phyloP scores from a whole-genome alignment of 768 basidiomycete genomes.

The Lactarius tabidus region DNA sequence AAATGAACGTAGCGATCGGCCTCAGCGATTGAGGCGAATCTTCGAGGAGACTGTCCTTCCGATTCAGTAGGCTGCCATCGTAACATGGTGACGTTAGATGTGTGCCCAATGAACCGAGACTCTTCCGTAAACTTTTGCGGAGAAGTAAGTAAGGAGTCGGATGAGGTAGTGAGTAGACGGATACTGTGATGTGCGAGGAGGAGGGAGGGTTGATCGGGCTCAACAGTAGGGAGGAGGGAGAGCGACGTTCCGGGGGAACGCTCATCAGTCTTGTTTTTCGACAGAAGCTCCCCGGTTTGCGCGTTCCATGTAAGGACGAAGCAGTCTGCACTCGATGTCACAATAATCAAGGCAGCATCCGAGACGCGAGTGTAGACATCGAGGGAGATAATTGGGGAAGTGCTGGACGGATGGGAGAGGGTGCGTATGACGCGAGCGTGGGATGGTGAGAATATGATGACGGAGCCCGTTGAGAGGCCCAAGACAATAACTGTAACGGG shows the following conservation, averaged over 20 bases:
- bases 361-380: constrained; percentile 33
- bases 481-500: constrained; percentile 47
- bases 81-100: constrained; percentile 49
- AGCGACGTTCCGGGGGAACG: constrained; percentile 55
- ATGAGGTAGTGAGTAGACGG: constrained; percentile 42
- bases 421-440: constrained; percentile 54
- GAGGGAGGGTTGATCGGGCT: constrained; percentile 38
- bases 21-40: constrained; percentile 59
- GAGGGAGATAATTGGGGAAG: constrained; percentile 49
- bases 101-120: constrained; percentile 61
- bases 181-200: constrained; percentile 61
- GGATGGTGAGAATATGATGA: constrained; percentile 57
- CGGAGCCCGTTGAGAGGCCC: constrained; percentile 58
- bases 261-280: constrained; percentile 54
- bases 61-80: constrained; percentile 46
- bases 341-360: constrained; percentile 37
- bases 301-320: constrained; percentile 56
- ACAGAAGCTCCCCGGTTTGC: constrained; percentile 44
- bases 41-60: constrained; percentile 37
- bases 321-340: constrained; percentile 59
- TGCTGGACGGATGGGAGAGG: constrained; percentile 52
- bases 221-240: constrained; percentile 38
- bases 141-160: constrained; percentile 31
- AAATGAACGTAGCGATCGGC: constrained; percentile 58
- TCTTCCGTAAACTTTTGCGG: constrained; percentile 43